Conservation (phyloP, 805 yeast species). For the Yarrowia keelungensis region DNA sequence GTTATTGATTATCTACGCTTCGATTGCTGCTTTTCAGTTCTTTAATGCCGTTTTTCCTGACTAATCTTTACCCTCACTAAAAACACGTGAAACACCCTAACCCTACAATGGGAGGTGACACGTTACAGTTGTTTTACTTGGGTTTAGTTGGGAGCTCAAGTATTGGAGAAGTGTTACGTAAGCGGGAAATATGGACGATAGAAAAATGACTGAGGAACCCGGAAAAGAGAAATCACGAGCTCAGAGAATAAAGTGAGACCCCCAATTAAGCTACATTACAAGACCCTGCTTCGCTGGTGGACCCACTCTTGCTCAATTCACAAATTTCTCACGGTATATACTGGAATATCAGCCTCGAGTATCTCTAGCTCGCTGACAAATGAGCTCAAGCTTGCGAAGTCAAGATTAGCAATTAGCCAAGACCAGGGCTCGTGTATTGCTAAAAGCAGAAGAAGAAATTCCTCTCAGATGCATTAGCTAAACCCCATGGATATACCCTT, state of each 20-base stretch:
- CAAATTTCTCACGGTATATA: not conserved
- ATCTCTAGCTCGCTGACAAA: not conserved
- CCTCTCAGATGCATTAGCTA: not conserved
- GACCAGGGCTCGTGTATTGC: not conserved
- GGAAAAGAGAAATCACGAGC: too few relatives aligned
- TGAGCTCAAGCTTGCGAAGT: not conserved
- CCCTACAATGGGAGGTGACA: not conserved
- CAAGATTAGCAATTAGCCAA: not conserved
- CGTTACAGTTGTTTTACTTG: not conserved
- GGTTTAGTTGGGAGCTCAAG: not conserved
- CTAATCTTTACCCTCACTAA: too few relatives aligned
- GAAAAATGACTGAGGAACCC: too few relatives aligned
- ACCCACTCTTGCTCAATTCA: too few relatives aligned
- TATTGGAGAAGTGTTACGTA: not conserved
- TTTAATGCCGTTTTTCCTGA: too few relatives aligned
- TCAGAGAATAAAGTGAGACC: too few relatives aligned
- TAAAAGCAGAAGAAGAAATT: not conserved
- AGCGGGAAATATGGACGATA: not conserved
- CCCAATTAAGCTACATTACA: too few relatives aligned
- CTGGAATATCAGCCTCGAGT: not conserved
- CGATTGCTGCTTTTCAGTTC: too few relatives aligned
- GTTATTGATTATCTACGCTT: too few relatives aligned
- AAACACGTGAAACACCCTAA: conserved; percentile 4
- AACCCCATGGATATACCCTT: not conserved
- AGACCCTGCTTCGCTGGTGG: too few relatives aligned